These are phyloP conservation scores for Candida fluviatilis DNA, from an alignment of 805 yeast species.

Conservation along the genomic window DNA sequence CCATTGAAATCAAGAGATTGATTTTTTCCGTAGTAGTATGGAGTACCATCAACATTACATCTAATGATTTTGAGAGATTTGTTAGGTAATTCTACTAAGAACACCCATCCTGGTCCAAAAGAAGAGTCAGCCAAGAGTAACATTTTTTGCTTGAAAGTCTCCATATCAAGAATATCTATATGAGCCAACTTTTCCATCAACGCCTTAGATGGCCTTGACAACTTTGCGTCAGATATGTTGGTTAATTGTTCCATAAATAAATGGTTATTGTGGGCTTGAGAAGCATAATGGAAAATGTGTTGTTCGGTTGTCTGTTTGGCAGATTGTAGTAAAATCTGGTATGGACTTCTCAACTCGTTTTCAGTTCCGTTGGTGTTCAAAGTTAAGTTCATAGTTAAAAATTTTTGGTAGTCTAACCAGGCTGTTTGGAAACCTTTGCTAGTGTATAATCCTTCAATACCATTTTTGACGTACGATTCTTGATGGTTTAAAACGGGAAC, in stretches of 20 bases:
- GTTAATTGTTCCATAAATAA: conserved; percentile 68
- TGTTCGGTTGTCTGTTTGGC: conserved; percentile 65
- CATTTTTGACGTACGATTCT: conserved; percentile 36
- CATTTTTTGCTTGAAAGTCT: conserved; percentile 48
- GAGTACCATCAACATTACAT: conserved; percentile 74
- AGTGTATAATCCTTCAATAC: conserved; percentile 64
- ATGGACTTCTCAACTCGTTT: conserved; percentile 71
- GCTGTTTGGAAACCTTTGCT: conserved; percentile 64
- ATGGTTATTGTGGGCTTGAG: conserved; percentile 91
- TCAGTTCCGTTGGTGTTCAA: conserved; percentile 72
- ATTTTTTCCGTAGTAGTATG: conserved; percentile 63
- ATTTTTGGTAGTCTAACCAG: conserved; percentile 79
- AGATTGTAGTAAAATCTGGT: conserved; percentile 63
- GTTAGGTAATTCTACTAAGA: conserved; percentile 60
- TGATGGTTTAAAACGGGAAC: conserved; percentile 55
- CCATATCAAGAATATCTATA: conserved; percentile 36
- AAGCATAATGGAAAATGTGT: conserved; percentile 78
- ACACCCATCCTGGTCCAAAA: conserved; percentile 74
- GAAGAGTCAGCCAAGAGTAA: conserved; percentile 47
- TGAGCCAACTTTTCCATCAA: conserved; percentile 35
- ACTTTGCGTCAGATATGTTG: conserved; percentile 24
- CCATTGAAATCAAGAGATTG: conserved; percentile 76
- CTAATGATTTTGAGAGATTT: conserved; percentile 52
- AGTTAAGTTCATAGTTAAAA: conserved; percentile 55
- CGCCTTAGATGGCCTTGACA: conserved; percentile 34